Conservation (phyloP, 2,329 filamentous ascomycete species). For the Xylaria hypoxylon region DNA sequence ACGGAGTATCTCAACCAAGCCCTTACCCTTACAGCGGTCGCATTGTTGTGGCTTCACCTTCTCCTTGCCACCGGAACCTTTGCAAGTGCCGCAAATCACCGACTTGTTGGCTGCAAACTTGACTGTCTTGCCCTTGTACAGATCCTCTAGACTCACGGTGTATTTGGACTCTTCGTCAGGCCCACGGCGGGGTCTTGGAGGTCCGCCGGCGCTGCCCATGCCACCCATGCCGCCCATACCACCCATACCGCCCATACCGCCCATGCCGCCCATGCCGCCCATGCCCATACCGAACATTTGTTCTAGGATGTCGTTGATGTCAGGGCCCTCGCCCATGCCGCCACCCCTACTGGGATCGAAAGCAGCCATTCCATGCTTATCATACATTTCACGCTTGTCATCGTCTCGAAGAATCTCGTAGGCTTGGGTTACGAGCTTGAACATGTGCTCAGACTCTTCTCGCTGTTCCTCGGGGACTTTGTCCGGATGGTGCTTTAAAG, state of each 20-base stretch:
- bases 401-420: conserved; percentile 99
- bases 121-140: conserved; percentile 98
- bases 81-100: conserved; percentile 86
- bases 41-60: conserved; percentile 88
- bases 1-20: conserved; percentile 79
- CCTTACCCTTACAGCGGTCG: conserved; percentile 84
- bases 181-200: conserved; percentile 75
- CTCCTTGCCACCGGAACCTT: conserved; percentile 89
- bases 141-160: conserved; percentile 89
- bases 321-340: conserved; percentile 74
- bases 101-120: conserved; percentile 97
- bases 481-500: conserved; percentile 90
- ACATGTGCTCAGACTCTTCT: conserved; percentile 86
- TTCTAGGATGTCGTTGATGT: conserved; percentile 91
- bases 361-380: conserved; percentile 93
- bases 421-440: conserved; percentile 92
- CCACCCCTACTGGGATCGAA: conserved; percentile 83
- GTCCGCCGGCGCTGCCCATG: conserved; percentile 59
- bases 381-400: conserved; percentile 90
- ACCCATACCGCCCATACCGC: conserved; percentile 59
- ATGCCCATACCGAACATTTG: conserved; percentile 79
- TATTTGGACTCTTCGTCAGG: conserved; percentile 91
- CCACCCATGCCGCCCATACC: conserved; percentile 55
- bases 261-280: conserved; percentile 55
- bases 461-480: conserved; percentile 91